Base-by-base conservation (phyloP, 257 asterid genomes). In the Lavandula angustifolia region DNA sequence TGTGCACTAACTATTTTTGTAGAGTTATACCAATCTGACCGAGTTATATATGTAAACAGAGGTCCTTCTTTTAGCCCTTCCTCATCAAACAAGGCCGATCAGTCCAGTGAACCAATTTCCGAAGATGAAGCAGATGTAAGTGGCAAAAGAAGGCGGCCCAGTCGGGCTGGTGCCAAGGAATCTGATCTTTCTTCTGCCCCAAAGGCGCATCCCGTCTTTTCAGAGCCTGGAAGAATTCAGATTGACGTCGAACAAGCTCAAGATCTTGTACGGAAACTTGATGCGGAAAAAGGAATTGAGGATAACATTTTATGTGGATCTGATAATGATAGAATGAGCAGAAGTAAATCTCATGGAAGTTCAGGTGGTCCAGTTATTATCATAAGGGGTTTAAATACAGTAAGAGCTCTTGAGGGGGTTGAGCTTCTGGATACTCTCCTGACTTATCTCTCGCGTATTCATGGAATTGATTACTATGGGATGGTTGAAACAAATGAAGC, bases 361-460 rank as follows among this genome's bases (percentile, higher is more conserved):
- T 85, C 95, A 60, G 80, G 90, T 67, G 97, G 99, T 27, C 97
- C 96, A 11, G 96, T 87, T 58, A 73, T 87, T 59, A 90, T 94
- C 22, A 67, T 94, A 57, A 86, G 95, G 29, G 97, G 97, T 44
- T 82, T 79, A 60, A 76, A 75, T 63, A 74, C 96, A 17, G 76
- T 90, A 29, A 94, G 83, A 76, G 99, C 96, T 68, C 95, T 94
- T 34, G 99, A 94, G 75, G 99, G 99, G 44, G 68, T 76, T 60
- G 99, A 94, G 80, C 87, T 94, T 27, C 80, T 94, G 40, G 97
- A 94, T 82, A 87, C 97, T 11, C 87, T 89, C 74, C 81, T 90
- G 43, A 90, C 97, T 48, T 94, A 94, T 68, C 95, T 94, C 53
- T 94, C 97, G 99, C 95, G 99, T 59, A 84, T 94, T 78, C 99